Evolutionary conservation across 1,139 yeast genomes (phyloP).

Genomic region (Zygotorulaspora mrakii): DNA sequence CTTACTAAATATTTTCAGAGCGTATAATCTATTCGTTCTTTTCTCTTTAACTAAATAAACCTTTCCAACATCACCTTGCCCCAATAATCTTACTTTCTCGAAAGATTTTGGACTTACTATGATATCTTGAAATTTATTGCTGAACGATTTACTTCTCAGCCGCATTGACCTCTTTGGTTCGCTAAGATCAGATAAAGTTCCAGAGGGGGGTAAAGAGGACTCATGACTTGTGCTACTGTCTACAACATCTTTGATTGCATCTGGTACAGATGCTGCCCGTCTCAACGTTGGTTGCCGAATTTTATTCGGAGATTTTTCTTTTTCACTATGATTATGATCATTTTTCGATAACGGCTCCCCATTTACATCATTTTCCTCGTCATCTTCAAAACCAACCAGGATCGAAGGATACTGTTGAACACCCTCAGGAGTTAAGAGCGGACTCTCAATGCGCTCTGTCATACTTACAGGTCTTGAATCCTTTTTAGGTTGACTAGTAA

Average conservation of each 20-base stretch:
- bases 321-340: background rate
- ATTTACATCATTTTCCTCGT: constrained; percentile 12
- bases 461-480: constrained; percentile 5
- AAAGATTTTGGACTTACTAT: constrained; percentile 85
- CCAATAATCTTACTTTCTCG: constrained; percentile 81
- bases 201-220: constrained; percentile 5
- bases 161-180: constrained; percentile 39
- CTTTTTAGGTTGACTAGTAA: constrained; percentile 9
- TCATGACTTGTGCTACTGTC: background rate
- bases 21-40: constrained; percentile 68
- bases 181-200: constrained; percentile 8
- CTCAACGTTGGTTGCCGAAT: constrained; percentile 20
- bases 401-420: constrained; percentile 28
- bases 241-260: constrained; percentile 14
- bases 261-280: constrained; percentile 32
- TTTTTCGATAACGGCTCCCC: too few relatives aligned
- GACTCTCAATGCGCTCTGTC: constrained; percentile 9
- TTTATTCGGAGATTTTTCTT: background rate
- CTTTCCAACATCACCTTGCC: constrained; percentile 97
- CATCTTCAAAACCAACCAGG: constrained; percentile 21
- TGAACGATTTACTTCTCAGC: constrained; percentile 47
- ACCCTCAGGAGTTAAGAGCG: constrained; percentile 15
- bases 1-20: constrained; percentile 88
- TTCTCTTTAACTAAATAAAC: constrained; percentile 89
- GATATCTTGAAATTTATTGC: constrained; percentile 69